Evolutionary conservation across 2,329 filamentous ascomycete species (phyloP).

Genomic region (Cladosporium sp.): DNA sequence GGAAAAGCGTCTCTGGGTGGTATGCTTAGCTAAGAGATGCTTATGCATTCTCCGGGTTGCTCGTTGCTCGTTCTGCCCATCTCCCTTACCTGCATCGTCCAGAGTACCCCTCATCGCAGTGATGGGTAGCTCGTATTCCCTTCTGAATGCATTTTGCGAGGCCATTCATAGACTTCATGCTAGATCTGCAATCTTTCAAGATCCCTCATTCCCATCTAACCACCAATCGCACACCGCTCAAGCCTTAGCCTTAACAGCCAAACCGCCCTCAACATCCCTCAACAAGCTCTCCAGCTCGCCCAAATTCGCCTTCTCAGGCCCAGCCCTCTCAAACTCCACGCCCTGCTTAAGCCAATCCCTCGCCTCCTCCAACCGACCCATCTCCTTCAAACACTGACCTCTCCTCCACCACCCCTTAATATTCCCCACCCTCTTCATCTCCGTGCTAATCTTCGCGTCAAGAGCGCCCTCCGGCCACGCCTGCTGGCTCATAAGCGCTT

Average conservation of each 20-base stretch:
- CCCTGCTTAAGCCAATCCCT: constrained; percentile 70
- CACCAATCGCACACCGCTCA: not conserved
- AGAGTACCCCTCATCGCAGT: too few relatives aligned
- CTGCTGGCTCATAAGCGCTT: constrained; percentile 78
- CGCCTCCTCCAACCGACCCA: constrained; percentile 81
- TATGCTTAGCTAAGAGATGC: too few relatives aligned
- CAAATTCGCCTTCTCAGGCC: constrained; percentile 27
- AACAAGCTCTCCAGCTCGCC: constrained; percentile 28
- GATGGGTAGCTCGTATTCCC: too few relatives aligned
- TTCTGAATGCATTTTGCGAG: too few relatives aligned
- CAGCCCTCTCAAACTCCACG: constrained; percentile 55
- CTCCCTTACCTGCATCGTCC: too few relatives aligned
- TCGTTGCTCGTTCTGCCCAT: too few relatives aligned
- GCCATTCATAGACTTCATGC: too few relatives aligned
- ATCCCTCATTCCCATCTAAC: too few relatives aligned
- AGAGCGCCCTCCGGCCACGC: constrained; percentile 81
- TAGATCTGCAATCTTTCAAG: too few relatives aligned
- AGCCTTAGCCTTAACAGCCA: constrained; percentile 4
- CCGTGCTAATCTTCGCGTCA: constrained; percentile 83
- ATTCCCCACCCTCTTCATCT: constrained; percentile 80
- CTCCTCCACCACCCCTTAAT: constrained; percentile 92
- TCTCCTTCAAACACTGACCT: constrained; percentile 81
- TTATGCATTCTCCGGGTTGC: too few relatives aligned
- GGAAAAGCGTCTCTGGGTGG: too few relatives aligned
- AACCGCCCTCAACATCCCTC: constrained; percentile 20